A percentile compares a stretch with the other conserved stretches of the same genome.
phyloP scores from a whole-genome alignment of 805 yeast genomes.

The Spathaspora gorwiae region DNA sequence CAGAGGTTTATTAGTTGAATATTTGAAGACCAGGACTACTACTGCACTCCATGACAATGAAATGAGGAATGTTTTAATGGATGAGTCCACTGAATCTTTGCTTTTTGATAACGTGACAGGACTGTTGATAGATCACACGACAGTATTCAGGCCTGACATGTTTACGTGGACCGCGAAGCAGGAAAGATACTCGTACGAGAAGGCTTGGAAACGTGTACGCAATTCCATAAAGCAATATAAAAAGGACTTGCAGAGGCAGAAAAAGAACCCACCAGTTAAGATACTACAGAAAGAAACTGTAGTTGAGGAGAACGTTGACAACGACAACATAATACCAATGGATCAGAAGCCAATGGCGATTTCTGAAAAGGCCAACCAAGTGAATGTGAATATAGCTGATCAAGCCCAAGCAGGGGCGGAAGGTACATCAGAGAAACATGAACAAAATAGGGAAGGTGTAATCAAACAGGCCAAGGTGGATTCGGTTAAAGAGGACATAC shows the following conservation, averaged over 20 bases:
- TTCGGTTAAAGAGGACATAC: too few species aligned
- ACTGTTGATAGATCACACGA: conserved; percentile 1
- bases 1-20: conserved; percentile 27
- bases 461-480: too few species aligned
- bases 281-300: background rate
- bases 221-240: background rate
- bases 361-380: too few species aligned
- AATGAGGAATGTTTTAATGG: conserved; percentile 13
- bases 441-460: too few species aligned
- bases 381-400: too few species aligned
- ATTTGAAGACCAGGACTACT: conserved; percentile 21
- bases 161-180: conserved; percentile 10
- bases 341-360: background rate
- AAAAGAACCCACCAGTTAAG: background rate
- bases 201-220: background rate
- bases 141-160: conserved; percentile 17
- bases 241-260: background rate
- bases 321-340: background rate
- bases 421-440: too few species aligned
- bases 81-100: conserved; percentile 16
- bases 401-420: too few species aligned
- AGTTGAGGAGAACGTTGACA: background rate
- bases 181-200: conserved; percentile 8
- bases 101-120: conserved; percentile 8
- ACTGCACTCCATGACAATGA: conserved; percentile 33